A percentile compares a stretch with the other conserved stretches of the same genome.
Conservation (phyloP, 305 asterid species). For the Salvia sclarea region DNA sequence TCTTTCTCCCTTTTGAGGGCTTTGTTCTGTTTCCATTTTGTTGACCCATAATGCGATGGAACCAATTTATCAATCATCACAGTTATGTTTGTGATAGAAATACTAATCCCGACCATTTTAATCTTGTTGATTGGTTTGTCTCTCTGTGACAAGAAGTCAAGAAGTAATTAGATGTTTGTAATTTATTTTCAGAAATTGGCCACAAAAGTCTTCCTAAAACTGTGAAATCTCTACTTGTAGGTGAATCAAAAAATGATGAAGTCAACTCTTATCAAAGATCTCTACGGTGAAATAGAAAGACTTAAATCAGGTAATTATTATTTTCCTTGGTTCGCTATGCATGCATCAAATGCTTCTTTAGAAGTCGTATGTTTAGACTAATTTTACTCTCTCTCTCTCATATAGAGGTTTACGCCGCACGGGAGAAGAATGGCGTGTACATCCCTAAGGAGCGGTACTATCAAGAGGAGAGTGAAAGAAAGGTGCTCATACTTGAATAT, state of each 20-base stretch:
- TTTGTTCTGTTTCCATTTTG: neutral
- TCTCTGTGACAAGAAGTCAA: too few relatives aligned
- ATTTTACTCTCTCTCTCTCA: neutral
- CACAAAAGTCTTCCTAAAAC: neutral
- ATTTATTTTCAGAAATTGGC: neutral
- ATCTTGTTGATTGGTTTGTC: too few relatives aligned
- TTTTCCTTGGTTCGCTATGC: neutral
- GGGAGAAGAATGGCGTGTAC: conserved; percentile 87
- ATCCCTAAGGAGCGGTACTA: conserved; percentile 80
- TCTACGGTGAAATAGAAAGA: conserved; percentile 88
- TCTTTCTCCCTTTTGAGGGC: neutral
- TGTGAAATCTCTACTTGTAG: conserved; percentile 39
- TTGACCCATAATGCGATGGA: too few relatives aligned
- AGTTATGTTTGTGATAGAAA: too few relatives aligned
- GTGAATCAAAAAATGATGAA: conserved; percentile 86
- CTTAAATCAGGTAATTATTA: conserved; percentile 68
- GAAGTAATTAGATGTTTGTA: neutral
- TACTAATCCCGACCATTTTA: too few relatives aligned
- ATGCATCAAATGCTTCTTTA: conserved; percentile 9
- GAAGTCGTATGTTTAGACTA: conserved; percentile 3
- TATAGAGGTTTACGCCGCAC: conserved; percentile 82
- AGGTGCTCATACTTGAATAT: conserved; percentile 46
- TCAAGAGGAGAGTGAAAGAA: conserved; percentile 85
- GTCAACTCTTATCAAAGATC: conserved; percentile 85
- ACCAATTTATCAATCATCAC: too few relatives aligned